Evolutionary conservation across 352 stramenopile species (phyloP).

Genomic region (Ochromonadaceae sp.): DNA sequence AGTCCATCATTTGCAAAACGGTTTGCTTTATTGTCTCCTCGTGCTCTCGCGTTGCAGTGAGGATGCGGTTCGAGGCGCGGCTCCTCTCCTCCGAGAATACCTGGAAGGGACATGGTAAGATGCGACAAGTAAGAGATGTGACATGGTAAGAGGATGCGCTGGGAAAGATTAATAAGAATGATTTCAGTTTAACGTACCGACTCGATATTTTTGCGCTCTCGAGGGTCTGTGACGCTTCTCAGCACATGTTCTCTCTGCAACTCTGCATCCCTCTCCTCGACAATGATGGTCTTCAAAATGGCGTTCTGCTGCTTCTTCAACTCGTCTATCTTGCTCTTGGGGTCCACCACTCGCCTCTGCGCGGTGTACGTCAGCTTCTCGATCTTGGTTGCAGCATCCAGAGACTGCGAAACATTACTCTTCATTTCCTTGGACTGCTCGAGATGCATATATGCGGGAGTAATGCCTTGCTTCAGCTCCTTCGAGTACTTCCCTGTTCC

Average conservation of each 20-base stretch:
- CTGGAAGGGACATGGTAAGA: too few relatives aligned
- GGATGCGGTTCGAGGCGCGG: constrained; percentile 1
- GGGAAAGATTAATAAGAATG: too few relatives aligned
- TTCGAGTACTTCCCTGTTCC: constrained; percentile 1
- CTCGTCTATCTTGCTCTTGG: constrained; percentile 1
- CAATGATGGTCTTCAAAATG: too few relatives aligned
- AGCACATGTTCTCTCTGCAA: neutral
- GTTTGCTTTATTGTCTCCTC: neutral
- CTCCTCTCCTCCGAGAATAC: constrained; percentile 13
- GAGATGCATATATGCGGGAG: neutral
- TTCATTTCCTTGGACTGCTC: neutral
- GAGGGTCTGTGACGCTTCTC: neutral
- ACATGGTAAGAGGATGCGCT: too few relatives aligned
- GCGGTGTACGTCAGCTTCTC: constrained; percentile 9
- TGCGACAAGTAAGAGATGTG: too few relatives aligned
- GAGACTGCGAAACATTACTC: neutral
- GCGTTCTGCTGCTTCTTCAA: too few relatives aligned
- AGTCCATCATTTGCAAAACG: too few relatives aligned
- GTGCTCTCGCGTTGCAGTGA: neutral
- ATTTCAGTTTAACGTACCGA: too few relatives aligned
- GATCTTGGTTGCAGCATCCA: neutral
- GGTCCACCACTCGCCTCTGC: neutral
- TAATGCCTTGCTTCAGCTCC: neutral
- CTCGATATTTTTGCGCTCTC: neutral
- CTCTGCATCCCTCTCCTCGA: too few relatives aligned